Evolutionary conservation across 345 rosid genomes (phyloP), one percentile per base, ranked within the genome.

Genomic region (Crucihimalaya himalaica): DNA sequence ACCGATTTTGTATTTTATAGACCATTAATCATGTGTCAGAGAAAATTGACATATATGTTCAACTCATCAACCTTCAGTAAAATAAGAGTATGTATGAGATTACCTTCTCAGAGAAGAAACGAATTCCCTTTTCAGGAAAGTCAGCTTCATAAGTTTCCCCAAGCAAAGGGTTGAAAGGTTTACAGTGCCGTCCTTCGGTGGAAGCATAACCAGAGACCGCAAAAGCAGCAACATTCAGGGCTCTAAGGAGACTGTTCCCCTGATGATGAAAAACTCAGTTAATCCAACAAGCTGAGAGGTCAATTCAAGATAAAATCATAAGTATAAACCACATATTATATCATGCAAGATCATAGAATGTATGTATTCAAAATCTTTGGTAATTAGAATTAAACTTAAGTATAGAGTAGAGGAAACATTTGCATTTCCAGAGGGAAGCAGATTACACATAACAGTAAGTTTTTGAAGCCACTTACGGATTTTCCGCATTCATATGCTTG

Each of bases 141-240:
- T 91, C 93, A 40, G 98, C 98, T 84, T 94, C 98, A 65, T 86
- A 94, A 52, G 97, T 94, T 87, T 94, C 98, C 80, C 98, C 97
- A 12, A 94, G 85, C 74, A 94, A 82, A 81, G 98, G 98, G 72
- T 95, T 95, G 71, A 95, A 95, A 16, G 99, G 99, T 83, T 95
- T 95, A 79, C 99, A 92, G 40, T 88, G 93, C 42, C 99, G 86
- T 28, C 97, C 93, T 76, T 91, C 92, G 8, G 99, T 84, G 52
- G 97, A 92, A 74, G 97, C 96, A 80, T 92, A 95, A 63, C 97
- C 97, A 72, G 99, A 95, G 67, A 92, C 89, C 5, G 99, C 98
- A 87, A 95, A 95, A 29, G 99, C 96, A 68, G 97, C 96, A 83
- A 95, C 96, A 79, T 87, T 72, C 64, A 95, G 73, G 75, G 83